Conservation (phyloP, 345 rosid species). For the Citrus trifoliata region DNA sequence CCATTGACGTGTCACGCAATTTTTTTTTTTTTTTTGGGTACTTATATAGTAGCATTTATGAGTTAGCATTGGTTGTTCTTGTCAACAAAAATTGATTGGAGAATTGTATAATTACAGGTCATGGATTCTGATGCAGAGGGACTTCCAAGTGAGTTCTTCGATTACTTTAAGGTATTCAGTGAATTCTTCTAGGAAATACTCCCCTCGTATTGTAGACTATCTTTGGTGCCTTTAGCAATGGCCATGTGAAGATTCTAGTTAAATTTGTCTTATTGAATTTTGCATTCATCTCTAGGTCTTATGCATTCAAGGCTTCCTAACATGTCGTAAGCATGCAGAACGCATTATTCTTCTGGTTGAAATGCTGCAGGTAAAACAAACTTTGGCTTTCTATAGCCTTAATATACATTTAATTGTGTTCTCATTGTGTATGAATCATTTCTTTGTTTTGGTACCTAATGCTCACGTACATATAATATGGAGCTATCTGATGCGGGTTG, state of each 20-base stretch:
- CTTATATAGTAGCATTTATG: constrained; percentile 2
- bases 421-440: background rate
- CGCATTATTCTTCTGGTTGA: constrained; percentile 94
- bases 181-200: background rate
- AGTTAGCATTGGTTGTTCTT: constrained; percentile 8
- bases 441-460: background rate
- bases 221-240: constrained; percentile 4
- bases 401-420: background rate
- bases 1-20: background rate
- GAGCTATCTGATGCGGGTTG: background rate
- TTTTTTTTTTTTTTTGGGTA: background rate
- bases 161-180: constrained; percentile 84
- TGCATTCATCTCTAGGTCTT: constrained; percentile 56
- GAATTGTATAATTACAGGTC: constrained; percentile 45
- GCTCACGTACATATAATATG: background rate
- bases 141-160: constrained; percentile 98
- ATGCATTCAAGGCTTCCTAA: constrained; percentile 98
- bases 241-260: background rate
- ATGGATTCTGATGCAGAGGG: constrained; percentile 99
- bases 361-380: constrained; percentile 87
- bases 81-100: background rate
- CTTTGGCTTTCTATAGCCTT: background rate
- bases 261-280: constrained; percentile 4
- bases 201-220: background rate
- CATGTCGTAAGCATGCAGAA: constrained; percentile 97